Evolutionary conservation across 2,329 filamentous ascomycete species (phyloP).

Genomic region (Chrysoporthe cubensis): DNA sequence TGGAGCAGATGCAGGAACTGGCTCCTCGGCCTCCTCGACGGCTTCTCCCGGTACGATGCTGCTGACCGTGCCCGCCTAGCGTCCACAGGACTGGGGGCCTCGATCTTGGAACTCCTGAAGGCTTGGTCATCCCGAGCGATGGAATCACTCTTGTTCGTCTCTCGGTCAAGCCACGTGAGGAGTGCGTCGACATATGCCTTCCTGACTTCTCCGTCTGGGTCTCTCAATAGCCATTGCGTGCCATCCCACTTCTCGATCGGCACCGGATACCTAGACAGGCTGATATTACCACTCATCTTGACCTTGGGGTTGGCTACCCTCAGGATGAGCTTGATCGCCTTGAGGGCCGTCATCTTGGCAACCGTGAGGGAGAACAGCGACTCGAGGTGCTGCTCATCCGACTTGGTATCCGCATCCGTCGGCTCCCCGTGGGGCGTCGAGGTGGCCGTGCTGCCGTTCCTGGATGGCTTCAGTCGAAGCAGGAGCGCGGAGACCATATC

Average conservation of each 20-base stretch:
- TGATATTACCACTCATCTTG: slow-evolving; percentile 60
- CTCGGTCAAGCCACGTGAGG: slow-evolving; percentile 81
- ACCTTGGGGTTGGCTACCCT: slow-evolving; percentile 75
- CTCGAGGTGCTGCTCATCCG: slow-evolving; percentile 50
- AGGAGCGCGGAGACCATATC: slow-evolving; percentile 91
- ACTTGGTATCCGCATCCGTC: slow-evolving; percentile 46
- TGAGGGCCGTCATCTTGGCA: slow-evolving; percentile 69
- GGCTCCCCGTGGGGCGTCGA: slow-evolving; percentile 53
- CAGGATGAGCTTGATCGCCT: slow-evolving; percentile 81
- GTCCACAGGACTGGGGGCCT: slow-evolving; percentile 55
- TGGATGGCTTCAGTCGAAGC: slow-evolving; percentile 71
- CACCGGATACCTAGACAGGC: slow-evolving; percentile 73
- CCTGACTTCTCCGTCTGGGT: slow-evolving; percentile 76
- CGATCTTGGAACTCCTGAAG: slow-evolving; percentile 50
- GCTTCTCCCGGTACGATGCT: slow-evolving; percentile 65
- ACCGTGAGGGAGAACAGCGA: slow-evolving; percentile 57
- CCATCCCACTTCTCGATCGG: slow-evolving; percentile 89
- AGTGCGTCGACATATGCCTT: slow-evolving; percentile 85
- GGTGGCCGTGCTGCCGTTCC: slow-evolving; percentile 45
- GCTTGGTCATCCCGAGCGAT: slow-evolving; percentile 22
- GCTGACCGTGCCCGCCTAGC: slow-evolving; percentile 71
- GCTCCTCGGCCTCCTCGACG: slow-evolving; percentile 57
- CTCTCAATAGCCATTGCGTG: slow-evolving; percentile 90
- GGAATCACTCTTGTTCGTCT: slow-evolving; percentile 71
- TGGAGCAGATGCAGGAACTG: slow-evolving; percentile 83